Percentiles rank a stretch among this genome's conserved stretches.
Conservation (phyloP, 768 basidiomycete species). For the Tricholomella constricta region DNA sequence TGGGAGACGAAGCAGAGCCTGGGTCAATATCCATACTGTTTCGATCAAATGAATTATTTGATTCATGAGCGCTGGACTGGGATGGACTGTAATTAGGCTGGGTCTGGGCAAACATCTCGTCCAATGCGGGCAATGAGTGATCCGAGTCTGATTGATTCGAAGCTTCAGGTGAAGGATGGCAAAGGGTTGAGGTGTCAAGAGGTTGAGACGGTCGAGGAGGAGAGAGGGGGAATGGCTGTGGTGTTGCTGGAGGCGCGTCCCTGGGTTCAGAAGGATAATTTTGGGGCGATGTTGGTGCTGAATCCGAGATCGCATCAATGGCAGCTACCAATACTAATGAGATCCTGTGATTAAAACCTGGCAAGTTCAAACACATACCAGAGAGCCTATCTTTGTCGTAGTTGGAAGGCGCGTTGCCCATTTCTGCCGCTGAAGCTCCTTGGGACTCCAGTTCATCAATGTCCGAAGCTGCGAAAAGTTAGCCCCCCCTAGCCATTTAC, state of each 20-base stretch:
- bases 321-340: not conserved
- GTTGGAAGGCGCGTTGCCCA: not conserved
- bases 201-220: constrained; percentile 8
- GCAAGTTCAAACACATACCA: not conserved
- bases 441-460: not conserved
- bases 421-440: not conserved
- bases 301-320: not conserved
- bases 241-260: not conserved
- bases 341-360: not conserved
- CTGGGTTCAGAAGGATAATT: not conserved
- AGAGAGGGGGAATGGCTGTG: constrained; percentile 13
- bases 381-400: not conserved
- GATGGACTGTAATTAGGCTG: constrained; percentile 3
- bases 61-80: not conserved
- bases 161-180: not conserved
- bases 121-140: not conserved
- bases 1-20: too few species aligned
- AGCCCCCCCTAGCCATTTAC: not conserved
- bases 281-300: not conserved
- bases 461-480: not conserved
- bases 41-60: not conserved
- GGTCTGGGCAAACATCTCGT: constrained; percentile 2
- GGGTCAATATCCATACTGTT: not conserved
- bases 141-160: constrained; percentile 8
- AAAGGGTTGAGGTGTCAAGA: not conserved